phyloP scores from a whole-genome alignment of 371 early-diverging fungal species.

The Cokeromyces recurvatus region DNA sequence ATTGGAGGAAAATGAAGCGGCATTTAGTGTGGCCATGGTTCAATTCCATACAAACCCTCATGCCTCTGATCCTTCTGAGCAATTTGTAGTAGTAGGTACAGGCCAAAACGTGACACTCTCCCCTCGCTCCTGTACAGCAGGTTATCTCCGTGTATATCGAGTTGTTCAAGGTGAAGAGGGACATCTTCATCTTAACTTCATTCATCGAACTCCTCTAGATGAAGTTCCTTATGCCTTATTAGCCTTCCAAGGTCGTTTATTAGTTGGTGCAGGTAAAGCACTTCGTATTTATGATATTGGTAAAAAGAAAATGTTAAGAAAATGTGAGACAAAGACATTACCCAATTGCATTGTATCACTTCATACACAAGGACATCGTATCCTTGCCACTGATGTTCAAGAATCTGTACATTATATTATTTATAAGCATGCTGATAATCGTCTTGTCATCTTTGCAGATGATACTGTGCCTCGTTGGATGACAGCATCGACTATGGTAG shows the following conservation, averaged over 20 bases:
- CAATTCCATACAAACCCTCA: conserved; percentile 65
- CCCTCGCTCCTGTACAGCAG: conserved; percentile 69
- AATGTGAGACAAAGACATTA: conserved; percentile 79
- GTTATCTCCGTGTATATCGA: conserved; percentile 74
- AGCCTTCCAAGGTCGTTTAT: conserved; percentile 84
- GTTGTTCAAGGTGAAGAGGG: conserved; percentile 56
- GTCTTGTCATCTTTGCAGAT: conserved; percentile 87
- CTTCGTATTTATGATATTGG: conserved; percentile 93
- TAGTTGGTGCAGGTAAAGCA: conserved; percentile 85
- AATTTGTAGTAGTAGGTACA: conserved; percentile 83
- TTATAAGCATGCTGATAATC: conserved; percentile 72
- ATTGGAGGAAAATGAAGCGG: conserved; percentile 85
- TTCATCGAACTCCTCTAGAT: conserved; percentile 86
- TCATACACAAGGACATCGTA: conserved; percentile 82
- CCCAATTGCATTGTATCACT: conserved; percentile 73
- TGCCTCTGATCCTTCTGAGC: conserved; percentile 30
- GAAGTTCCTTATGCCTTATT: conserved; percentile 81
- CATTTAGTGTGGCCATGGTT: conserved; percentile 74
- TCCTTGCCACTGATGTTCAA: conserved; percentile 83
- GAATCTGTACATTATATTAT: conserved; percentile 82
- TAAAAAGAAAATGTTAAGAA: conserved; percentile 84
- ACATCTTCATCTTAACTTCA: conserved; percentile 54
- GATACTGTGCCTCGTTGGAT: conserved; percentile 91
- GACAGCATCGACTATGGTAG: conserved; percentile 75
- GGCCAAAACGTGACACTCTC: conserved; percentile 66